Percentiles rank a stretch among this genome's conserved stretches.
Conservation (phyloP, 2,329 filamentous ascomycete species). For the Colletotrichum somersetense region DNA sequence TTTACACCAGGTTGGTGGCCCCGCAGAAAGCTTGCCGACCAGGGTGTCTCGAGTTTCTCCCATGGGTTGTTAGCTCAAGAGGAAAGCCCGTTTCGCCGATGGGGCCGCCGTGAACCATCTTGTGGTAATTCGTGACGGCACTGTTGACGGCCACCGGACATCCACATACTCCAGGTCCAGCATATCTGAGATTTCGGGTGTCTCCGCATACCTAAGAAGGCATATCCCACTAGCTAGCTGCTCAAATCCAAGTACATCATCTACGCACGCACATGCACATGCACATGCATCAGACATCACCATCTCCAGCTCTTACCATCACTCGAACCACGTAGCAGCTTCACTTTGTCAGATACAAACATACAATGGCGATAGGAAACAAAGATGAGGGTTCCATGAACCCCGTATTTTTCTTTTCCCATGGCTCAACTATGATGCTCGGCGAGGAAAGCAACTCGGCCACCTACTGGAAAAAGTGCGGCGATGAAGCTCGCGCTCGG, state of each 20-base stretch:
- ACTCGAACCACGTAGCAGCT: neutral
- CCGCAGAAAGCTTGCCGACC: neutral
- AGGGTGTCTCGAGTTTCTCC: neutral
- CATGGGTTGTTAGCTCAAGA: neutral
- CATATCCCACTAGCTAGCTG: neutral
- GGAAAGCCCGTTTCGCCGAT: constrained; percentile 21
- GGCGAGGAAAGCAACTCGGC: constrained; percentile 73
- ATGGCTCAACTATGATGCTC: constrained; percentile 80
- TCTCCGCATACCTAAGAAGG: neutral
- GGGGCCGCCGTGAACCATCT: constrained; percentile 13
- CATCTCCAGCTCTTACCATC: neutral
- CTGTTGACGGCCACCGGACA: neutral
- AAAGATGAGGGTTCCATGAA: constrained; percentile 48
- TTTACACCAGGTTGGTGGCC: constrained; percentile 12
- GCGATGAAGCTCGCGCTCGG: constrained; percentile 71
- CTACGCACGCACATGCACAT: neutral
- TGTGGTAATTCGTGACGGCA: neutral
- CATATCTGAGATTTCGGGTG: neutral
- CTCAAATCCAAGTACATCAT: neutral
- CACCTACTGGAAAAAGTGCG: constrained; percentile 74
- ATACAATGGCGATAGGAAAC: constrained; percentile 26
- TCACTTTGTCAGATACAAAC: neutral
- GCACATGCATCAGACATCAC: neutral
- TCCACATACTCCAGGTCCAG: neutral
- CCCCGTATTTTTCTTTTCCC: constrained; percentile 76